A percentile compares a stretch with the other conserved stretches of the same genome.
These are phyloP conservation scores for Chalara sp. DNA, from an alignment of 2,329 filamentous ascomycete species.

Conservation along the genomic window DNA sequence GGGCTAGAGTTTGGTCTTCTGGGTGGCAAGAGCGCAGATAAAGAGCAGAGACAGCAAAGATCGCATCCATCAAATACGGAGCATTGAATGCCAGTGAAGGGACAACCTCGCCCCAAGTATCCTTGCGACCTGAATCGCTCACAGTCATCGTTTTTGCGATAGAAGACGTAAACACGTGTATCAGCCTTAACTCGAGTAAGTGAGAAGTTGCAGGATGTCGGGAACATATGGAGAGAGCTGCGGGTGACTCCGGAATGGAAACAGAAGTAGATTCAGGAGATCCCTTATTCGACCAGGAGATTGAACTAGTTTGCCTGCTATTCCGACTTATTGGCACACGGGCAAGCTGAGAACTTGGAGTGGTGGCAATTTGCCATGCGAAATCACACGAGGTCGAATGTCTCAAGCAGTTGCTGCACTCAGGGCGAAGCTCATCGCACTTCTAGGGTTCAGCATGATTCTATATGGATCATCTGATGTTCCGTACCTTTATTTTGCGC, in stretches of 20 bases:
- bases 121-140: conserved; percentile 43
- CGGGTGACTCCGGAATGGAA: conserved; percentile 14
- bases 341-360: conserved; percentile 8
- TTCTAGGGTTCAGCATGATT: conserved; percentile 8
- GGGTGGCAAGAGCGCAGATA: conserved; percentile 52
- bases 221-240: conserved; percentile 13
- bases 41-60: conserved; percentile 57
- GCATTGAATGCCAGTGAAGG: conserved; percentile 56
- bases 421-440: conserved; percentile 61
- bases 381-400: conserved; percentile 63
- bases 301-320: neutral
- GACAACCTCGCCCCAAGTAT: conserved; percentile 54
- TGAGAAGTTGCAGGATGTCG: conserved; percentile 16
- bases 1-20: conserved; percentile 51
- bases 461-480: neutral
- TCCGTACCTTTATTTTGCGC: conserved; percentile 60
- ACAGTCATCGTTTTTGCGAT: conserved; percentile 52
- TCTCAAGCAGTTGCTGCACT: conserved; percentile 60
- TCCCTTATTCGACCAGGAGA: conserved; percentile 3
- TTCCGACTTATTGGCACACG: neutral
- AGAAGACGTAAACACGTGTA: conserved; percentile 57
- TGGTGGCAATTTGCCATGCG: conserved; percentile 30
- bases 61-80: conserved; percentile 54
- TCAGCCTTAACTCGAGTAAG: conserved; percentile 50
- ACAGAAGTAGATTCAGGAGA: conserved; percentile 12